Evolutionary conservation across 208 protist species (phyloP).

Genomic region (Crithidia fasciculata): DNA sequence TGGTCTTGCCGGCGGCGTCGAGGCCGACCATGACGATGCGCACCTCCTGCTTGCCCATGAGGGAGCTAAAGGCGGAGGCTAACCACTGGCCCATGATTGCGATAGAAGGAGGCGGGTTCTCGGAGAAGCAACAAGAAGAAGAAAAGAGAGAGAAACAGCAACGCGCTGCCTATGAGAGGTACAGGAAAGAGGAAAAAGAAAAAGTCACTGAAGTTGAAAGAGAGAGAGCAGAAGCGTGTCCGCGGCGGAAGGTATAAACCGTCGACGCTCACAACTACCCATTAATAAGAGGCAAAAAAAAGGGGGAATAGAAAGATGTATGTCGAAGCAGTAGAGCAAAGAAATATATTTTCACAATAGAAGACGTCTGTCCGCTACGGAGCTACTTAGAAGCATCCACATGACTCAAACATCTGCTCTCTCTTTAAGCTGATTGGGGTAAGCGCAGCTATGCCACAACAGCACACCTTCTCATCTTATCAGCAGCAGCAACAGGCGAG

Average conservation of each 20-base stretch:
- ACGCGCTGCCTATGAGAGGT: neutral
- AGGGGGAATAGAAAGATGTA: neutral
- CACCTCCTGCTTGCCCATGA: slow-evolving; percentile 96
- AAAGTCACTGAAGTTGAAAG: neutral
- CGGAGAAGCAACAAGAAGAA: neutral
- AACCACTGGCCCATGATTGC: slow-evolving; percentile 42
- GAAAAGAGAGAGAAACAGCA: neutral
- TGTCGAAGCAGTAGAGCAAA: too few species aligned
- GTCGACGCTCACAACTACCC: too few species aligned
- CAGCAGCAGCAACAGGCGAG: too few species aligned
- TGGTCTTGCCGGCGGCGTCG: slow-evolving; percentile 98
- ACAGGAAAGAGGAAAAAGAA: neutral
- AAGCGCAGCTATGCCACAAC: too few species aligned
- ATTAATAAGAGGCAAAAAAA: neutral
- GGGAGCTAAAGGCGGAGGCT: slow-evolving; percentile 57
- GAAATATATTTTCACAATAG: too few species aligned
- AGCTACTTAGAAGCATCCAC: too few species aligned
- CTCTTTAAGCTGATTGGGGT: too few species aligned
- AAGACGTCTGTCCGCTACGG: too few species aligned
- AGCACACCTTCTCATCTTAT: too few species aligned
- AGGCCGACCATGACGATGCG: slow-evolving; percentile 98
- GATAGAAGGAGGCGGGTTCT: neutral
- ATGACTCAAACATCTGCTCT: too few species aligned
- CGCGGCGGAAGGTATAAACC: too few species aligned
- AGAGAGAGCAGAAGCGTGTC: neutral